Base-by-base conservation (phyloP, 1,284 basidiomycete genomes). In the Cryptococcus amylolentus region DNA sequence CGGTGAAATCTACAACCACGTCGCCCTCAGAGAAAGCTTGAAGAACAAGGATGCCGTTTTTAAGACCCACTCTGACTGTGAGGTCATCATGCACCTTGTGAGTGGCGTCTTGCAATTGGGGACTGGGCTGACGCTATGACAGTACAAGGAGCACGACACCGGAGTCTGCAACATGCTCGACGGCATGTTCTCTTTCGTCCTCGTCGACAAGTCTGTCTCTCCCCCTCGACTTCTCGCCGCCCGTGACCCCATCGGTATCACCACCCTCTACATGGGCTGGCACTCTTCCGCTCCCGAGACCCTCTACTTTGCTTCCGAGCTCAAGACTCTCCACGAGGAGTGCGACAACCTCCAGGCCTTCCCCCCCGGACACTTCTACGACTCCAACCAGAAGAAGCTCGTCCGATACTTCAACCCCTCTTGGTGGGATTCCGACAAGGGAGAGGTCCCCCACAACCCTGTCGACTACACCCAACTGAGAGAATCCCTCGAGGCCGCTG, bases 1-100 rank as follows among this genome's bases (percentile, higher is more conserved):
- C 79, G 96, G 96, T 54, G 96, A 99, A 79, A 98, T 98, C 71
- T 99, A 99, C 84, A 99, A 98, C 83, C 91, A 98, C 76, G 80
- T 91, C 58, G 82, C 86, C 39, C 84, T 98, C 48, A 86, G 91
- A 63, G 84, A 88, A 56, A 79, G 77, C 28, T 80, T 94, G 66
- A 85, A 82, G 68, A 66, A 76, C 46, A 81, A 80, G 56, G 53
- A 57, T 49, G 84, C 86, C 62, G 86, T 86, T 60, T 96, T 98
- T 84, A 96, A 92, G 82, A 98, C 95, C 0, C 91, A 97, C 74
- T 98, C 94, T 0, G 96, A 99, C 73, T 99, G 96, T 78, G 96
- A 99, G 78, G 87, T 97, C 69, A 96, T 99, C 72, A 84, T 98
- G 65, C 88, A 92, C 66, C 77, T 97, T 66, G 92, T 94, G 69